phyloP scores from a whole-genome alignment of 495 filamentous ascomycete species.

The Hypoxylon perforatum region DNA sequence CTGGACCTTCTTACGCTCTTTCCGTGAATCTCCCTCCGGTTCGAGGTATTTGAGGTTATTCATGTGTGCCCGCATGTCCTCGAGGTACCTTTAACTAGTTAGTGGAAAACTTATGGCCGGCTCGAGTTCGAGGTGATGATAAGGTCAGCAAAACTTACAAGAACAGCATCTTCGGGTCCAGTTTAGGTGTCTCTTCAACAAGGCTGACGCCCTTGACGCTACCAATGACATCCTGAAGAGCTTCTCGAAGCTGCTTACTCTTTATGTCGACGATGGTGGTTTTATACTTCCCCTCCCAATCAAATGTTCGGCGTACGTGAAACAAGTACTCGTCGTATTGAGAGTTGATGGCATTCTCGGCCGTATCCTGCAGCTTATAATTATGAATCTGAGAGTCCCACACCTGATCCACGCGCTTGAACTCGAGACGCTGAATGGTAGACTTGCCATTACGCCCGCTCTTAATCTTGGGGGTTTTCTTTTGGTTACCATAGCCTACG shows the following conservation, averaged over 20 bases:
- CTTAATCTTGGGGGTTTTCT: constrained; percentile 53
- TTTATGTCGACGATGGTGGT: constrained; percentile 87
- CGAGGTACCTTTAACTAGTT: constrained; percentile 66
- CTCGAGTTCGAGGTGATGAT: not conserved
- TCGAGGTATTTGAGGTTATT: constrained; percentile 72
- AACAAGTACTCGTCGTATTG: constrained; percentile 90
- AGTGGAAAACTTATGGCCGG: not conserved
- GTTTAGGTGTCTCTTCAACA: constrained; percentile 79
- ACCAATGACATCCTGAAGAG: constrained; percentile 79
- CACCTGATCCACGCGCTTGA: constrained; percentile 87
- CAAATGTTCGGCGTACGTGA: constrained; percentile 84
- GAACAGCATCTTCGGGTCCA: constrained; percentile 91
- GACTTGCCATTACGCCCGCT: constrained; percentile 62
- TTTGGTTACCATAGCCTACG: constrained; percentile 41
- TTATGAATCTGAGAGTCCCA: constrained; percentile 84
- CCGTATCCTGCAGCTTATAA: constrained; percentile 84
- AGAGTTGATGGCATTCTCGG: constrained; percentile 74
- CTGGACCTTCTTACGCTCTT: constrained; percentile 67
- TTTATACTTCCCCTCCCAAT: constrained; percentile 87
- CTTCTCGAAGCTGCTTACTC: constrained; percentile 79
- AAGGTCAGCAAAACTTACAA: constrained; percentile 51
- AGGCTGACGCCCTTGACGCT: constrained; percentile 84
- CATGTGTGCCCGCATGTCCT: constrained; percentile 73
- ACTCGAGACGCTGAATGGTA: constrained; percentile 72
- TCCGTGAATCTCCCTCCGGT: constrained; percentile 59